phyloP scores from a whole-genome alignment of 2,329 filamentous ascomycete species.

The Sarocladium brachiariae region DNA sequence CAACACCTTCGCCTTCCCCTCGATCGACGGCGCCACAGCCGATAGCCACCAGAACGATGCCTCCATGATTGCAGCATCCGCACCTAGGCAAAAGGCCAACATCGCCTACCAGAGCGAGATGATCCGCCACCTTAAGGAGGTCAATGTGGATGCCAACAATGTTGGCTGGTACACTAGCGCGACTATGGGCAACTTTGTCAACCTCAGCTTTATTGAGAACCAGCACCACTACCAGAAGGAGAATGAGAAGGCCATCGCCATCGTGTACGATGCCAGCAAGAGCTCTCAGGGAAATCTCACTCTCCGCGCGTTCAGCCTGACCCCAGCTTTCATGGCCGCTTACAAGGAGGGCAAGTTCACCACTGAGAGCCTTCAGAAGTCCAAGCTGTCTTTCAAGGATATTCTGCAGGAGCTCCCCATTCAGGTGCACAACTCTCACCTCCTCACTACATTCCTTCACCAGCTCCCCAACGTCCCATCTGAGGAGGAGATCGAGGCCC shows the following conservation, averaged over 20 bases:
- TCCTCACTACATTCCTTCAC: slow-evolving; percentile 91
- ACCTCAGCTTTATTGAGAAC: slow-evolving; percentile 92
- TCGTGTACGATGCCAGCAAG: slow-evolving; percentile 93
- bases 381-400: slow-evolving; percentile 87
- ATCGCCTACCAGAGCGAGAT: slow-evolving; percentile 87
- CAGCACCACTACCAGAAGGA: slow-evolving; percentile 96
- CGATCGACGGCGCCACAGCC: slow-evolving; percentile 61
- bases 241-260: slow-evolving; percentile 78
- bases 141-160: slow-evolving; percentile 97
- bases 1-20: slow-evolving; percentile 91
- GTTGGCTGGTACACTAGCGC: slow-evolving; percentile 98
- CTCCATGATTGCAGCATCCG: slow-evolving; percentile 72
- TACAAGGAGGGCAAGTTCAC: slow-evolving; percentile 98
- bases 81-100: slow-evolving; percentile 88
- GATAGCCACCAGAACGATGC: slow-evolving; percentile 71
- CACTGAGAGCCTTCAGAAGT: slow-evolving; percentile 93
- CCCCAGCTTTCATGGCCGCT: slow-evolving; percentile 77
- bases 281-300: slow-evolving; percentile 88
- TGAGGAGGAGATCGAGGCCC: slow-evolving; percentile 63
- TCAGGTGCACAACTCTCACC: slow-evolving; percentile 90
- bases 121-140: slow-evolving; percentile 93
- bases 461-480: slow-evolving; percentile 66
- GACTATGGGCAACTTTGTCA: slow-evolving; percentile 98
- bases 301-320: slow-evolving; percentile 84
- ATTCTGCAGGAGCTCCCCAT: slow-evolving; percentile 88